Evolutionary conservation across 441 rosid species (phyloP).

Genomic region (Populus hybrid): DNA sequence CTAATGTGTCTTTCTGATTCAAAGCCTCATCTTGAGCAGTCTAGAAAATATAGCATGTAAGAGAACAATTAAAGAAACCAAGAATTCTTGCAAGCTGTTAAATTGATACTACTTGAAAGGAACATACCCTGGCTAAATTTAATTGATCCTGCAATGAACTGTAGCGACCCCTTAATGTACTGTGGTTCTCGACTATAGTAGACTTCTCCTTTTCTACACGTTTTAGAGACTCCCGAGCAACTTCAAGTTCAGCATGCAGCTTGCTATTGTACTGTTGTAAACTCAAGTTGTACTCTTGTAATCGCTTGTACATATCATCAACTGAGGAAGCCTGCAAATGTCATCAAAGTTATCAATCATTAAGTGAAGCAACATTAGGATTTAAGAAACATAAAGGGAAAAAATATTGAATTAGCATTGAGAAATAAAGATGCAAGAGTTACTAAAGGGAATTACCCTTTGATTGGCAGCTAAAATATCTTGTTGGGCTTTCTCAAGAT

Average conservation of each 20-base stretch:
- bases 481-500: conserved; percentile 63
- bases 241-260: conserved; percentile 63
- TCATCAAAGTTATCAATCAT: conserved; percentile 27
- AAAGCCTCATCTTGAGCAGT: conserved; percentile 74
- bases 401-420: not conserved
- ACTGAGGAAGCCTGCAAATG: conserved; percentile 55
- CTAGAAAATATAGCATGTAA: conserved; percentile 28
- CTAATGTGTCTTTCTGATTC: conserved; percentile 60
- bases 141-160: conserved; percentile 84
- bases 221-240: conserved; percentile 51
- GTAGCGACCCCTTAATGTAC: conserved; percentile 79
- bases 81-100: not conserved
- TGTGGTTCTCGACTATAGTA: conserved; percentile 78
- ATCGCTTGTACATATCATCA: conserved; percentile 71
- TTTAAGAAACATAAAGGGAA: not conserved
- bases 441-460: conserved; percentile 42
- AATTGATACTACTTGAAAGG: not conserved
- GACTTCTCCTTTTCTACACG: conserved; percentile 79
- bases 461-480: conserved; percentile 66
- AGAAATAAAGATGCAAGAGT: not conserved
- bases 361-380: conserved; percentile 40
- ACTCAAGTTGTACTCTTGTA: conserved; percentile 87
- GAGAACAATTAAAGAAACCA: not conserved
- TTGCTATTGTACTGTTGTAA: conserved; percentile 78
- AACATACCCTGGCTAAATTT: conserved; percentile 59